Base-by-base conservation (phyloP, 129 eudicot genomes). In the Flaveria robusta region DNA sequence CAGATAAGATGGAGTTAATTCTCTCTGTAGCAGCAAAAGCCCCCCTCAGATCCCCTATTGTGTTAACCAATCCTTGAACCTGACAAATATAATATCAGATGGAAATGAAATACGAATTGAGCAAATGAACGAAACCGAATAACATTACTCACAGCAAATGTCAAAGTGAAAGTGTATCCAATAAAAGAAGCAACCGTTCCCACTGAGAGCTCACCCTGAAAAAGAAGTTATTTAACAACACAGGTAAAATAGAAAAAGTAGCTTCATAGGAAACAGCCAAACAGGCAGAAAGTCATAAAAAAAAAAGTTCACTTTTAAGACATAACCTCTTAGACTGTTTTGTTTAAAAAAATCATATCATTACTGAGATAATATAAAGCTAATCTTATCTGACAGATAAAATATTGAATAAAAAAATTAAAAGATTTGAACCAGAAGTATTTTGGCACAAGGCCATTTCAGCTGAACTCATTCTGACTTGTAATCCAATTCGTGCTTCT, bases 31-130 rank as follows among this genome's bases (percentile, higher is more conserved):
- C 97, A 68, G 98, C 98, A 84, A 94, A 87, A 50, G 98, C 88
- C 66, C 96, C 98, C 72, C 98, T 91, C 67, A 94, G 87, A 84
- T 94, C 98, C 78, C 98, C 98, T 72, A 91, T 79, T 23, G 98
- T 88, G 86, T 94, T 91, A 74, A 94, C 98, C 75, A 94, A 79
- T 74, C 98, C 98, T 94, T 94, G 98, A 70, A 94, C 98, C 98
- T 94, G 72, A 74, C 65, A 74, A 34, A 59, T 3, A 20, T 63
- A 4, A 15, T 63, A 41, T 74, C 37, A 81, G 43, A 19, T 29
- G 52, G 47, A 42, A 34, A 65, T 24, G 65, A 58, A 69, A 72
- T 70, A 81, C 16, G 68, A 62, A 34, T 19, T 41, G 70, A 18
- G 31, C 50, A 71, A 80, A 68, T 5, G 43, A 54, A 43, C 37